Conservation (phyloP, 208 protist genomes). For the Kentomonas sorsogonicus region DNA sequence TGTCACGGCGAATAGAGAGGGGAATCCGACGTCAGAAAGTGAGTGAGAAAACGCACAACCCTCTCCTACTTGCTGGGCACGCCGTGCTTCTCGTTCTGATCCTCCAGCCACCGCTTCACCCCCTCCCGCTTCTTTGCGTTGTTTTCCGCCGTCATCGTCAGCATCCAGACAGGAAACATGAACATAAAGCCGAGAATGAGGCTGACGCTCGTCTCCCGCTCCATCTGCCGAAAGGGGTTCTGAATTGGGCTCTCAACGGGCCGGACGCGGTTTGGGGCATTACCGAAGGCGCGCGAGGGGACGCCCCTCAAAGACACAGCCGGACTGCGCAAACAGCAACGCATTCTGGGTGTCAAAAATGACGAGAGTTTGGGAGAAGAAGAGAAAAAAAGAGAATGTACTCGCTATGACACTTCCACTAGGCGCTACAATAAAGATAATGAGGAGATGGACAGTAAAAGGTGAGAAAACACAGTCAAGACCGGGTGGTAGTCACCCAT, state of each 20-base stretch:
- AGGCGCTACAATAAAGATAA: neutral
- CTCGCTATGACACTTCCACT: neutral
- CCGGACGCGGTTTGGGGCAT: conserved; percentile 43
- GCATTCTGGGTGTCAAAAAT: neutral
- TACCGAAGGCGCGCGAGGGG: too few relatives aligned
- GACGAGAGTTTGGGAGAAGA: neutral
- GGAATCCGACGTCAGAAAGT: neutral
- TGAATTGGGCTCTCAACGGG: conserved; percentile 37
- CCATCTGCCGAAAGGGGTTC: conserved; percentile 32
- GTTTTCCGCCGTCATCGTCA: conserved; percentile 31
- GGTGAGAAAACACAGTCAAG: neutral
- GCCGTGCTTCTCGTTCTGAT: conserved; percentile 14
- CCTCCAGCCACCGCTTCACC: conserved; percentile 26
- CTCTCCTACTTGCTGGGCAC: neutral
- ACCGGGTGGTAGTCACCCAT: neutral
- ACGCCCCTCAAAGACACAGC: too few relatives aligned
- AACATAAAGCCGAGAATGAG: conserved; percentile 52
- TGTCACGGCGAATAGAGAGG: too few relatives aligned
- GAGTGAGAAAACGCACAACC: neutral
- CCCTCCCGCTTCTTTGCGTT: conserved; percentile 26
- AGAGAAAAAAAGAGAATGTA: neutral
- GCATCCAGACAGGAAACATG: conserved; percentile 43
- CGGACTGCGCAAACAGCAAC: too few relatives aligned
- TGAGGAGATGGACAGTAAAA: neutral
- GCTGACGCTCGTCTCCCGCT: conserved; percentile 42